Evolutionary conservation across 768 basidiomycete genomes (phyloP), one percentile per base, ranked within the genome.

Genomic region (Trametes villosa): DNA sequence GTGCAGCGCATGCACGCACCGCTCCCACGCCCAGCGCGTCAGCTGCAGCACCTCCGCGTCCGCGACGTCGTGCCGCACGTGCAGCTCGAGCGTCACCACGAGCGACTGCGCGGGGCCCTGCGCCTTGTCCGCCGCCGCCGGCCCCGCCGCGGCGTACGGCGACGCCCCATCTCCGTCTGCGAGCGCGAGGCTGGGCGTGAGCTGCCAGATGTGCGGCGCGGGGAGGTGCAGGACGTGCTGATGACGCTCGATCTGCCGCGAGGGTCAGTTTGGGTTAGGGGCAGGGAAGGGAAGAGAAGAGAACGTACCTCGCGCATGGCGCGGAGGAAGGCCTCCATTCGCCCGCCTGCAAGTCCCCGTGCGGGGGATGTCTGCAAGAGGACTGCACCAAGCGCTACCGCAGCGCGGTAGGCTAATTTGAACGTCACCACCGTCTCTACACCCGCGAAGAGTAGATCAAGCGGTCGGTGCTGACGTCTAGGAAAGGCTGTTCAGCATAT

Each of bases 171-270:
- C 60, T 24, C 52, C 53, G 34, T 69, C 52, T 12, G 68, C 53
- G n/a, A 59, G 63, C 50, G 64, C 59, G 60, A 67, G 65, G 49
- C 54, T 72, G 47, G 70, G 72, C 31, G 85, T 81, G 42, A 96
- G 83, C 68, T 95, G 92, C 92, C 92, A 96, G 55, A 96, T 86
- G 63, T 94, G 92, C 1, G 92, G 93, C 12, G 91, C 86, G 1
- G 90, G 88, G 12, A 96, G 82, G 69, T 93, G 91, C 0, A 91
- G 70, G 26, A 97, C 89, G 61, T 90, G 83, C 0, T 92, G 91
- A 63, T 96, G 93, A 3, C 88, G 81, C 70, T 95, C 92, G 62
- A 96, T 82, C 90, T 93, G 63, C 12, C 20, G 24, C 20, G 13
- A 13, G 33, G 36, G 36, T 30, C 29, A 40, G 45, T 51, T 9